These are phyloP conservation scores for Pseudogymnoascus sp. DNA, from an alignment of 2,329 filamentous ascomycete species.

Conservation along the genomic window DNA sequence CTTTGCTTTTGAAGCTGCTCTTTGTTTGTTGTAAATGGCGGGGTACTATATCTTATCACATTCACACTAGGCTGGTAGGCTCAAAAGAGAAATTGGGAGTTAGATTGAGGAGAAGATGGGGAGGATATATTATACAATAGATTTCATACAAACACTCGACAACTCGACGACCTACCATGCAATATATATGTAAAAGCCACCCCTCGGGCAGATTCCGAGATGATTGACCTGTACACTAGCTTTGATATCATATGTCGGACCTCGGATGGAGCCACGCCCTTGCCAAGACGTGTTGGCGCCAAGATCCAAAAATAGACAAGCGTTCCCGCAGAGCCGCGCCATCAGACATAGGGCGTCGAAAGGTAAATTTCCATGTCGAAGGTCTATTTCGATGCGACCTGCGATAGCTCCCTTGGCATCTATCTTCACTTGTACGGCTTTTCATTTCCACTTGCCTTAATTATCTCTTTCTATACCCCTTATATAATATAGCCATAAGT, in stretches of 20 bases:
- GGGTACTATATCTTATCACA: neutral
- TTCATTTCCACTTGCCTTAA: neutral
- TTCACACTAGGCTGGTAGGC: neutral
- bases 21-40: neutral
- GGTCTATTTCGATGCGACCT: slow-evolving; percentile 2
- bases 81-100: neutral
- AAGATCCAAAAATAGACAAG: neutral
- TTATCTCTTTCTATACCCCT: neutral
- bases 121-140: neutral
- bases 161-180: neutral
- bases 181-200: neutral
- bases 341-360: neutral
- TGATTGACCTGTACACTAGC: neutral
- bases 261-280: neutral
- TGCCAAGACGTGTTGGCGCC: neutral
- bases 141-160: neutral
- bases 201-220: neutral
- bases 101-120: neutral
- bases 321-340: slow-evolving; percentile 8
- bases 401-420: slow-evolving; percentile 1
- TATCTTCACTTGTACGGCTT: neutral
- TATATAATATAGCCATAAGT: neutral
- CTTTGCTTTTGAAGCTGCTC: neutral
- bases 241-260: neutral
- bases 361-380: slow-evolving; percentile 1